phyloP scores from a whole-genome alignment of 495 filamentous ascomycete species.

The Trichoderma parareesei region DNA sequence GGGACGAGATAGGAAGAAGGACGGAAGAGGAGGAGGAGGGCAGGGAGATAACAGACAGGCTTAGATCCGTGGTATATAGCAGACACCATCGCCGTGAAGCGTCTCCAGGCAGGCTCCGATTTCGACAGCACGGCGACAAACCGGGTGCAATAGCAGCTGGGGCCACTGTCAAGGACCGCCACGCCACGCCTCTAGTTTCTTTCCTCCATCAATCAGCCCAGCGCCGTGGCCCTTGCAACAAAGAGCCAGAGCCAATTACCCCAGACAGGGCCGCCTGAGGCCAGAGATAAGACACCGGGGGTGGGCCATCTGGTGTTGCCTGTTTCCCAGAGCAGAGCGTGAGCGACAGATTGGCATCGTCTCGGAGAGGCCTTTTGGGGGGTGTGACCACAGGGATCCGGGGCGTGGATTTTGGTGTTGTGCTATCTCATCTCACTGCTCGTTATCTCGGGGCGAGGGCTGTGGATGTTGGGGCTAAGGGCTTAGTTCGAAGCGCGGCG shows the following conservation, averaged over 20 bases:
- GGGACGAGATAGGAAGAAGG: neutral
- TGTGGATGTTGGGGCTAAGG: slow-evolving; percentile 7
- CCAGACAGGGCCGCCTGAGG: neutral
- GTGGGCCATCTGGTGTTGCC: neutral
- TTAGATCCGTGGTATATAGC: slow-evolving; percentile 1
- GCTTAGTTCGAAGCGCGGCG: slow-evolving; percentile 9
- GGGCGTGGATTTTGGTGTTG: neutral
- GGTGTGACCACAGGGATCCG: neutral
- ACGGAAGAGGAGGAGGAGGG: slow-evolving; percentile 1
- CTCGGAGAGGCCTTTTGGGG: neutral
- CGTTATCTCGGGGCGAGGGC: slow-evolving; percentile 4
- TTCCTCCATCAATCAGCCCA: neutral
- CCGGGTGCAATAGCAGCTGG: neutral
- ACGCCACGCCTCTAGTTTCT: slow-evolving; percentile 1
- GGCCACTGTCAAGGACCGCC: slow-evolving; percentile 5
- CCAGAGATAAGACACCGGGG: slow-evolving; percentile 9
- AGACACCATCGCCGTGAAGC: neutral
- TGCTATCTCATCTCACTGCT: neutral
- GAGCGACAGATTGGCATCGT: neutral
- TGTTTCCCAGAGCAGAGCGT: neutral
- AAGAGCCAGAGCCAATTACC: neutral
- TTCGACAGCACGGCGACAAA: slow-evolving; percentile 3
- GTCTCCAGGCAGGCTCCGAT: neutral
- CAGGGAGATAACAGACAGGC: slow-evolving; percentile 3
- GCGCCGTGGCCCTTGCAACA: neutral